A percentile compares a stretch with the other conserved stretches of the same genome.
Evolutionary conservation across 163 green algal species (phyloP).

Genomic region (Volvox carteri): DNA sequence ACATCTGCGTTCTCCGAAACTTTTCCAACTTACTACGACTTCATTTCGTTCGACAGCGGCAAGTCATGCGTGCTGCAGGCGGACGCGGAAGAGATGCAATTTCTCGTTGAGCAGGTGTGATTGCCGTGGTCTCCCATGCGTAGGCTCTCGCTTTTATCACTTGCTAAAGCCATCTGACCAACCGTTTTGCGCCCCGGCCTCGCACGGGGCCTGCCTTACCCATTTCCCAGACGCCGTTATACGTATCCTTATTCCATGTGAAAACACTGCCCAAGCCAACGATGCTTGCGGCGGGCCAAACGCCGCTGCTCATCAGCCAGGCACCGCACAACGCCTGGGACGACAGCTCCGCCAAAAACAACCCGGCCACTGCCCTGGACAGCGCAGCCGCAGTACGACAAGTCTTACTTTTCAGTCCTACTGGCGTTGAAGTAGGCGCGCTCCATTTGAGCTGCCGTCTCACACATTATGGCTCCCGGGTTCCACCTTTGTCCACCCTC

Average conservation of each 20-base stretch:
- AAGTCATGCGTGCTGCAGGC: slow-evolving; percentile 59
- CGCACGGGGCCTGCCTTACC: neutral
- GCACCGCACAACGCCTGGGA: neutral
- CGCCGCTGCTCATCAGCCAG: slow-evolving; percentile 52
- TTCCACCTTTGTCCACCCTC: slow-evolving; percentile 51
- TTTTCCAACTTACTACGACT: slow-evolving; percentile 27
- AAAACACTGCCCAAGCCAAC: slow-evolving; percentile 51
- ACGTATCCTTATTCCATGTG: slow-evolving; percentile 54
- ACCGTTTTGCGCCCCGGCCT: neutral
- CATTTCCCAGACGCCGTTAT: slow-evolving; percentile 47
- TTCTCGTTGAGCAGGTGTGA: slow-evolving; percentile 55
- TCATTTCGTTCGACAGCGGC: slow-evolving; percentile 45
- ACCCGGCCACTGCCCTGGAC: slow-evolving; percentile 1
- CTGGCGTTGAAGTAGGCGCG: slow-evolving; percentile 25
- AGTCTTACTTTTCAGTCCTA: slow-evolving; percentile 28
- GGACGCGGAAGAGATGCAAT: slow-evolving; percentile 54
- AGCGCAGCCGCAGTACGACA: slow-evolving; percentile 44
- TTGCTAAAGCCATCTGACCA: slow-evolving; percentile 20
- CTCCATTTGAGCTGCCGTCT: slow-evolving; percentile 52
- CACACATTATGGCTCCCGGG: slow-evolving; percentile 41
- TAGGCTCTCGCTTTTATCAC: neutral
- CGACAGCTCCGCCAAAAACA: neutral
- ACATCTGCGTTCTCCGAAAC: neutral
- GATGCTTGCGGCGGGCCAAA: slow-evolving; percentile 51
- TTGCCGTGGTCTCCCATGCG: neutral